phyloP scores from a whole-genome alignment of 1,284 basidiomycete species.

The Leccinum insigne region DNA sequence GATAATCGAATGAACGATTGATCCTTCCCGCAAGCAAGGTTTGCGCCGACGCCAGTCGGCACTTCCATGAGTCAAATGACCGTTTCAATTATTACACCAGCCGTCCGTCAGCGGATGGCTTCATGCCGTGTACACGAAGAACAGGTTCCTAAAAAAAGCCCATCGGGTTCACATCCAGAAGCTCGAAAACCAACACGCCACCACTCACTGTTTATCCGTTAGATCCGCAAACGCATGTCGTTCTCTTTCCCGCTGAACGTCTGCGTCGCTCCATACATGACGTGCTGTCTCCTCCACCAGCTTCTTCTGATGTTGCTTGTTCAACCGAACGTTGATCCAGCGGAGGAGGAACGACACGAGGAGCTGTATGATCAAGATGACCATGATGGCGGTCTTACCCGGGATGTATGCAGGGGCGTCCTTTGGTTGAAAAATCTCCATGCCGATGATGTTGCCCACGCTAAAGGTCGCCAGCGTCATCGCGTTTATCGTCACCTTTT shows the following conservation, averaged over 20 bases:
- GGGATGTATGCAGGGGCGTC: conserved; percentile 37
- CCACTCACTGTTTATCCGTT: conserved; percentile 34
- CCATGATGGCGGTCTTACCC: conserved; percentile 35
- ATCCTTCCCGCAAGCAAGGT: too few relatives aligned
- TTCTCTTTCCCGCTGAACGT: conserved; percentile 34
- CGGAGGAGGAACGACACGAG: conserved; percentile 23
- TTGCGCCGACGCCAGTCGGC: too few relatives aligned
- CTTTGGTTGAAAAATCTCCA: conserved; percentile 36
- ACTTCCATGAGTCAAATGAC: too few relatives aligned
- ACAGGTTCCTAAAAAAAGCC: neutral
- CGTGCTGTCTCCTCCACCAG: conserved; percentile 23
- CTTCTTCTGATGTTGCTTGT: conserved; percentile 19
- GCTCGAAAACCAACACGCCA: neutral
- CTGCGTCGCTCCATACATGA: conserved; percentile 33
- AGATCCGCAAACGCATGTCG: conserved; percentile 37
- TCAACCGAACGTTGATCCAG: conserved; percentile 27
- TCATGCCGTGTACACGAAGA: too few relatives aligned
- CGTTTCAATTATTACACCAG: conserved; percentile 1
- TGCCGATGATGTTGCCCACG: conserved; percentile 33
- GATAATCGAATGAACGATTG: too few relatives aligned
- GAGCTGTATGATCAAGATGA: conserved; percentile 28
- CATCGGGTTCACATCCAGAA: conserved; percentile 7
- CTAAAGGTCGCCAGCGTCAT: conserved; percentile 34
- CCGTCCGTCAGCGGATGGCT: neutral
- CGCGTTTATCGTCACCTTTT: conserved; percentile 35